Conservation (phyloP, 2,329 filamentous ascomycete genomes). For the Hyphodiscus sp. region DNA sequence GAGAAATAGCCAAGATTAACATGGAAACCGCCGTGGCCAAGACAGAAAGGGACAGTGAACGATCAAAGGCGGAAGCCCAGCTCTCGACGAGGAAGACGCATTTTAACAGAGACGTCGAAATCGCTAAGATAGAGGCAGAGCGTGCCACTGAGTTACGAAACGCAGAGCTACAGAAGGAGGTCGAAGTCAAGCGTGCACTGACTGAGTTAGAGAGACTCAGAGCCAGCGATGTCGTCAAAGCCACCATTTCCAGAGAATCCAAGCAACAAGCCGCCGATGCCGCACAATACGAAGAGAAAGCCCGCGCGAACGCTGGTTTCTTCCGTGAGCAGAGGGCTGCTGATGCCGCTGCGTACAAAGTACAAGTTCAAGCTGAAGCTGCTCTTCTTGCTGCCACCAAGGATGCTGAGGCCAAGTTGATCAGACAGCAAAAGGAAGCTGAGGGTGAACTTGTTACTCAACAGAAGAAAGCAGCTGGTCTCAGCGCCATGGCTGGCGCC, state of each 20-base stretch:
- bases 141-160: slow-evolving; percentile 70
- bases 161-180: slow-evolving; percentile 71
- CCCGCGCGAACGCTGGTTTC: slow-evolving; percentile 44
- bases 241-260: slow-evolving; percentile 61
- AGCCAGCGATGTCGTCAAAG: slow-evolving; percentile 72
- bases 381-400: slow-evolving; percentile 33
- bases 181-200: slow-evolving; percentile 69
- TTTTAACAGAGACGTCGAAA: slow-evolving; percentile 67
- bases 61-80: slow-evolving; percentile 69
- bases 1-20: slow-evolving; percentile 82
- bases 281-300: slow-evolving; percentile 56
- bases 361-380: slow-evolving; percentile 39
- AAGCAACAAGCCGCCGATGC: slow-evolving; percentile 64
- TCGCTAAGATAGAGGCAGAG: slow-evolving; percentile 67
- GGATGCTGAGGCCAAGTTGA: slow-evolving; percentile 53
- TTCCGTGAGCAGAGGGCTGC: slow-evolving; percentile 39
- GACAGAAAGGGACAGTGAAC: slow-evolving; percentile 77
- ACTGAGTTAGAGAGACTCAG: slow-evolving; percentile 77
- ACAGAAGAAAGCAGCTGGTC: slow-evolving; percentile 70
- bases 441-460: slow-evolving; percentile 54
- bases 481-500: slow-evolving; percentile 72
- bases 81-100: slow-evolving; percentile 67
- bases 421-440: slow-evolving; percentile 63
- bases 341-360: slow-evolving; percentile 43
- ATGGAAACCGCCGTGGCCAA: slow-evolving; percentile 62